Evolutionary conservation across 331 rosid genomes (phyloP), one percentile per base, ranked within the genome.

Genomic region (Pyrus hybrid): DNA sequence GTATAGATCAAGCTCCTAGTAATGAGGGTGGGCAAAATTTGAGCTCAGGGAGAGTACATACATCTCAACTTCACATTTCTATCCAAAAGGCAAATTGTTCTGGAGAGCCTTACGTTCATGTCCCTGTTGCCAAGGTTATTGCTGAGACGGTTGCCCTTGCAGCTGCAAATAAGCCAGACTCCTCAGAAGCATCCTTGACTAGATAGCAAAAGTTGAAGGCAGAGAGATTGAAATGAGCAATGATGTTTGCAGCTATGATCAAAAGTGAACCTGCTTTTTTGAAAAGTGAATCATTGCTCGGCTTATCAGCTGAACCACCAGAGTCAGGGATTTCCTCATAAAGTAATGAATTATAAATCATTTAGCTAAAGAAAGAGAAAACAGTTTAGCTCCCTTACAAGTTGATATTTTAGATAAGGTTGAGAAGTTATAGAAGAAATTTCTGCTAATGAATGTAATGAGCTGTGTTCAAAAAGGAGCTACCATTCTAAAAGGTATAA

Each of bases 191-290:
- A 84, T 86, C 83, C 53, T 81, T 88, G 91, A 83, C 92, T 67
- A 86, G 79, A 81, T 91, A 90, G 84, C 89, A 89, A 85, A 91
- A 86, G 83, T 82, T 91, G 35, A 93, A 87, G 80, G 90, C 93
- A 5, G 98, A 91, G 87, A 90, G 98, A 77, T 84, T 93, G 86
- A 93, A 87, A 87, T 89, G 96, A 61, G 96, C 98, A 21, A 89
- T 87, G 82, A 87, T 86, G 89, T 93, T 93, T 85, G 90, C 96
- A 47, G 89, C 87, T 78, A 93, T 93, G 93, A 71, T 93, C 71
- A 89, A 93, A 74, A 62, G 82, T 72, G 83, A 93, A 65, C 79
- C 69, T 74, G 90, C 85, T 53, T 83, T 90, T 18, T 58, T 82
- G 47, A 88, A 83, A 83, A 77, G 75, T 10, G 95, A 90, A 58